Evolutionary conservation across 2,329 filamentous ascomycete genomes (phyloP).

Genomic region (Fusarium phyllophilum): DNA sequence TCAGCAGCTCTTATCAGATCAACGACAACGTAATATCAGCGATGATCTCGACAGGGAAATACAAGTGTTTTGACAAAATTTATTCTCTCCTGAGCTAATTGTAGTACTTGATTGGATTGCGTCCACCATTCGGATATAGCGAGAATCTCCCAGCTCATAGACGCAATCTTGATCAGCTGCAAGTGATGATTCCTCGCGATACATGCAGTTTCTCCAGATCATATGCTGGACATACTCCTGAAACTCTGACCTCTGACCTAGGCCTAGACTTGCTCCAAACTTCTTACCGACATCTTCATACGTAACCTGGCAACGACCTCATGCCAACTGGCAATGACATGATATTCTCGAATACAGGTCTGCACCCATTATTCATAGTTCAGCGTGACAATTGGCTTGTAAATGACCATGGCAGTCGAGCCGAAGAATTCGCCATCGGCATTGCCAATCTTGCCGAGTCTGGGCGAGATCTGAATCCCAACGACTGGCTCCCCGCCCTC

Average conservation of each 20-base stretch:
- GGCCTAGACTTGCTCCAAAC: background rate
- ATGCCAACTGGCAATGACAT: background rate
- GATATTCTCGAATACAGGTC: background rate
- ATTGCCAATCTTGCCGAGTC: conserved; percentile 25
- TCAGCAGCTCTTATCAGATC: conserved; percentile 1
- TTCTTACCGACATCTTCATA: background rate
- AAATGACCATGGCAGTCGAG: background rate
- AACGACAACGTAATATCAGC: background rate
- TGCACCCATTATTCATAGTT: background rate
- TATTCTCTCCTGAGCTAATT: background rate
- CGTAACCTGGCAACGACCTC: background rate
- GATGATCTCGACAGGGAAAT: background rate
- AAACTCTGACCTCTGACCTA: background rate
- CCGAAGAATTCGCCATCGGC: conserved; percentile 21
- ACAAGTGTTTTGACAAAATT: background rate
- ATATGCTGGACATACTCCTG: background rate
- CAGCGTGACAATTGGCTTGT: conserved; percentile 9
- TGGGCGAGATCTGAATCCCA: conserved; percentile 22
- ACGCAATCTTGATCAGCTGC: background rate
- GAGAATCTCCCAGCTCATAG: background rate
- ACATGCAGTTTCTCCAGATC: background rate
- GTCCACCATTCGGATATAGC: background rate
- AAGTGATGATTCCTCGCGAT: background rate
- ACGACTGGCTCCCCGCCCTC: background rate
- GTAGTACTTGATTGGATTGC: too few species aligned